A percentile compares a stretch with the other conserved stretches of the same genome.
Conservation (phyloP, 495 filamentous ascomycete genomes). For the Aspergillus bridgeri region DNA sequence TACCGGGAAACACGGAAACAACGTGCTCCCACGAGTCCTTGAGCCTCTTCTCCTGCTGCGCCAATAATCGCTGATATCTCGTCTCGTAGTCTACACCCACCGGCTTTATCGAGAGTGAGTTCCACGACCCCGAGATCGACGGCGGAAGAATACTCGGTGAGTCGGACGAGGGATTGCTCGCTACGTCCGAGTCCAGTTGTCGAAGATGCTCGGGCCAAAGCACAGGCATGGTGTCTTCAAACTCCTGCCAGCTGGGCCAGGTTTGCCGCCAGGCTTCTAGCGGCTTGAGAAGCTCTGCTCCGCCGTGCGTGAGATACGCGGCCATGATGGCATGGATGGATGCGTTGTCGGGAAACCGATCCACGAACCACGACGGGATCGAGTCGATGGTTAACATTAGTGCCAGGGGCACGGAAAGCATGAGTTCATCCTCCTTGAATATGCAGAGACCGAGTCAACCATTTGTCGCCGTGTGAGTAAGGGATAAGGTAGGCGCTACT, state of each 20-base stretch:
- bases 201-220: slow-evolving; percentile 50
- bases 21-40: slow-evolving; percentile 52
- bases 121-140: slow-evolving; percentile 29
- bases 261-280: slow-evolving; percentile 57
- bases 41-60: slow-evolving; percentile 59
- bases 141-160: slow-evolving; percentile 24
- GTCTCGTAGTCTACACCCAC: slow-evolving; percentile 19
- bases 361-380: slow-evolving; percentile 42
- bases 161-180: not conserved
- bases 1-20: slow-evolving; percentile 42
- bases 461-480: not conserved
- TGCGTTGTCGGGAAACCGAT: slow-evolving; percentile 43
- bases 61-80: slow-evolving; percentile 45
- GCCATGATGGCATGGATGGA: slow-evolving; percentile 64
- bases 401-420: slow-evolving; percentile 61
- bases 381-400: slow-evolving; percentile 58
- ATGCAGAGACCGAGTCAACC: not conserved
- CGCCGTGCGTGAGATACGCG: slow-evolving; percentile 53
- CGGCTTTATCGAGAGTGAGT: slow-evolving; percentile 12
- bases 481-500: not conserved
- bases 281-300: slow-evolving; percentile 13
- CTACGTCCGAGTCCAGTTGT: not conserved
- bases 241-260: slow-evolving; percentile 54
- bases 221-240: slow-evolving; percentile 59
- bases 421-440: slow-evolving; percentile 19